A percentile compares a stretch with the other conserved stretches of the same genome.
Evolutionary conservation across 2,329 filamentous ascomycete genomes (phyloP).

Genomic region (Penicillium sclerotigenum): DNA sequence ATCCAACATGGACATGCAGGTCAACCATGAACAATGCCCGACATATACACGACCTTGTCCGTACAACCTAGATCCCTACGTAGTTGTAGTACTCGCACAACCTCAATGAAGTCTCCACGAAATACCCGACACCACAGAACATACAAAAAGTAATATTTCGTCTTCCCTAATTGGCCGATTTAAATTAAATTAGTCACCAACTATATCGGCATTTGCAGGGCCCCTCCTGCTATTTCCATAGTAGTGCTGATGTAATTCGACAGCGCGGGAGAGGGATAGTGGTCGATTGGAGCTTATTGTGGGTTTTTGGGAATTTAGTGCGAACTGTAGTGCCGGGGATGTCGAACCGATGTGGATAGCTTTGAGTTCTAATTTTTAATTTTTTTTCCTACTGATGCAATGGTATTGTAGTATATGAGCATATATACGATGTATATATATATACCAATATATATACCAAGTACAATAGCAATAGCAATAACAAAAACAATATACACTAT

Average conservation of each 20-base stretch:
- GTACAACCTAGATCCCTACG: neutral
- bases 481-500: neutral
- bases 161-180: neutral
- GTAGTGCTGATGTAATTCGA: slow-evolving; percentile 5
- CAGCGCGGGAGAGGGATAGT: neutral
- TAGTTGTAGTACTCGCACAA: neutral
- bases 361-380: neutral
- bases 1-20: neutral
- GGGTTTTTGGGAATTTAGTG: neutral
- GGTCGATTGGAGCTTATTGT: neutral
- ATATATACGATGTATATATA: no score
- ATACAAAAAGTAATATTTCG: no score
- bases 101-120: neutral
- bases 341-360: neutral
- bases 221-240: neutral
- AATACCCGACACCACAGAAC: neutral
- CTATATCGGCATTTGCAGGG: neutral
- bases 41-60: neutral
- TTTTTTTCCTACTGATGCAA: neutral
- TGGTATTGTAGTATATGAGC: neutral
- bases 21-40: neutral
- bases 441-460: no score
- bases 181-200: neutral
- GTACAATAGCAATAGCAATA: neutral
- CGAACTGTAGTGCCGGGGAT: slow-evolving; percentile 1